A percentile compares a stretch with the other conserved stretches of the same genome.
phyloP scores from a whole-genome alignment of 148 eudicot species.

The Mesembryanthemum crystallinum region DNA sequence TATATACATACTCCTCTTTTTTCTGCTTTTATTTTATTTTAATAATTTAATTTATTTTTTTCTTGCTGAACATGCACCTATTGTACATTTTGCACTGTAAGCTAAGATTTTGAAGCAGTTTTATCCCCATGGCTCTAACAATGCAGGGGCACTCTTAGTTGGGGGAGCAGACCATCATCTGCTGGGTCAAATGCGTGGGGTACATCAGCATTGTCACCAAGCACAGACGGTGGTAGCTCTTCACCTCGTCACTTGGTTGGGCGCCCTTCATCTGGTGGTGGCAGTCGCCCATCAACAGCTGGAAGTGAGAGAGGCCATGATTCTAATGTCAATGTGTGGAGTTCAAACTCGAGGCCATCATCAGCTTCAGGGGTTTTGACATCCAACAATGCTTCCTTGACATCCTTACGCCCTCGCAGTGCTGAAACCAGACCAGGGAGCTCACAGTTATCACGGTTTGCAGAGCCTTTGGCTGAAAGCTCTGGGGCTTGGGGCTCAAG shows the following conservation, averaged over 20 bases:
- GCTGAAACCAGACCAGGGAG: slow-evolving; percentile 96
- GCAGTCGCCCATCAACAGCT: slow-evolving; percentile 89
- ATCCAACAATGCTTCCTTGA: slow-evolving; percentile 55
- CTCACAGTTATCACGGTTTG: slow-evolving; percentile 90
- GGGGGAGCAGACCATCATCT: slow-evolving; percentile 91
- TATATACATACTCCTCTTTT: neutral
- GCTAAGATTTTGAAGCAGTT: slow-evolving; percentile 3
- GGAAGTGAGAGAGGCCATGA: slow-evolving; percentile 80
- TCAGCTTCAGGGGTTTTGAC: slow-evolving; percentile 80
- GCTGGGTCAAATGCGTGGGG: slow-evolving; percentile 84
- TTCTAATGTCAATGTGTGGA: slow-evolving; percentile 60
- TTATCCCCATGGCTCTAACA: neutral
- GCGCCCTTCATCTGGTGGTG: slow-evolving; percentile 92
- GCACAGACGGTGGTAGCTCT: slow-evolving; percentile 59
- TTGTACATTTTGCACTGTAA: slow-evolving; percentile 1
- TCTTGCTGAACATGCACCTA: slow-evolving; percentile 1
- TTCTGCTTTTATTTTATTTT: no score
- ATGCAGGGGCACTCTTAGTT: slow-evolving; percentile 80
- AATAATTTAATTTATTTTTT: no score
- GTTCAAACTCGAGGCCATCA: slow-evolving; percentile 80
- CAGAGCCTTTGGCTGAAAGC: slow-evolving; percentile 65
- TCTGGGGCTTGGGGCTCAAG: slow-evolving; percentile 53
- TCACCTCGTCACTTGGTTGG: slow-evolving; percentile 74
- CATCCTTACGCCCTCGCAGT: slow-evolving; percentile 77
- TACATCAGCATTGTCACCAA: slow-evolving; percentile 67